Evolutionary conservation across 306 rosid species (phyloP), one percentile per base, ranked within the genome.

Genomic region (Clitoria ternatea): DNA sequence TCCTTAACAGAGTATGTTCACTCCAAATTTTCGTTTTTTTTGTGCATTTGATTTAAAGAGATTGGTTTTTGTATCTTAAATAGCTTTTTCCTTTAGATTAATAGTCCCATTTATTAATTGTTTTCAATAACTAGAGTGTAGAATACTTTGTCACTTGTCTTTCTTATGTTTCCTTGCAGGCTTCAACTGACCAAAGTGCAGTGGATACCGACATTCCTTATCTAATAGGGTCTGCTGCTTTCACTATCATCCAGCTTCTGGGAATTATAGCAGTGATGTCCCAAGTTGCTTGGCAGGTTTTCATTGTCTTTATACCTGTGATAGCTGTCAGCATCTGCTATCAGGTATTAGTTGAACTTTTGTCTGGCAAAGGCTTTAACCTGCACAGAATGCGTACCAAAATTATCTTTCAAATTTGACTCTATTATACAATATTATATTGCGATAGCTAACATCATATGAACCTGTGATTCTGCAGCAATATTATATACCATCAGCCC

Each of bases 401-500:
- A 15, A 2, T 45, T 18, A 48, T 26, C 61, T 53, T 39, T 40
- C 72, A 32, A 30, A 62, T 42, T 18, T 53, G 52, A 32, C 27
- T 39, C 53, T 56, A 15, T 19, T 32, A 20, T 39, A 57, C 66
- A 30, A 39, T 47, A 26, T 19, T 61, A 55, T 70, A 35, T 30
- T 17, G 60, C 26, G 40, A 33, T 12, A 2, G 10, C 30, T 75
- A 26, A 60, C 39, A 33, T 18, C 73, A 72, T 20, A 65, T 1
- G 5, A 70, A 26, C 33, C 53, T 68, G 40, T 71, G 40, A 65
- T 70, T 50, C 3, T 81, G 83, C 85, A 90, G 97, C 93, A 79
- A 87, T 90, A 80, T 70, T 90, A 90, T 79, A 37, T 88, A 70
- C 74, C 98, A 64, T 64, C 92, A 12, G 96, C 97, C 1, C 79